These are phyloP conservation scores for Rhizophora apiculata DNA, from an alignment of 345 rosid genomes.

Conservation along the genomic window DNA sequence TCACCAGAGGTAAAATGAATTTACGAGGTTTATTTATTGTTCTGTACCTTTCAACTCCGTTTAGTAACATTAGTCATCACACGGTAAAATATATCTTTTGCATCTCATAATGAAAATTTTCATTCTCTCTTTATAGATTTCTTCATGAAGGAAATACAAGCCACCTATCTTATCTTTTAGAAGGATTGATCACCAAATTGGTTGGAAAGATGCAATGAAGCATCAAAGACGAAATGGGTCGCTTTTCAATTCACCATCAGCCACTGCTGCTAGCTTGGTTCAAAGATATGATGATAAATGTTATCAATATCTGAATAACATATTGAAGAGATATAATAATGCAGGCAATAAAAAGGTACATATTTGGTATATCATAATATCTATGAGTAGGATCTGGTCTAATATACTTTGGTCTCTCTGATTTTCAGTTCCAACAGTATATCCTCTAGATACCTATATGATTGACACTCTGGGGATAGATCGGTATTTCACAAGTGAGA, in stretches of 20 bases:
- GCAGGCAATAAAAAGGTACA: background rate
- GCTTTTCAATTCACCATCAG: constrained; percentile 14
- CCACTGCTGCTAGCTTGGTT: constrained; percentile 17
- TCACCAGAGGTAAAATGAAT: background rate
- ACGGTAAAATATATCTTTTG: too few relatives aligned
- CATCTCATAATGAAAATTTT: background rate
- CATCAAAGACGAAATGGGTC: constrained; percentile 13
- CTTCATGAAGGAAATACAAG: background rate
- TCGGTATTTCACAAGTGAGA: background rate
- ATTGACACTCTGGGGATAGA: constrained; percentile 16
- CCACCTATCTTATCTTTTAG: constrained; percentile 5
- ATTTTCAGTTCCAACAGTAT: constrained; percentile 14
- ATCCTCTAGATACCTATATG: constrained; percentile 11
- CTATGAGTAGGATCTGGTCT: background rate
- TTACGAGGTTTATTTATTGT: background rate
- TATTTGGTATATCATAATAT: background rate
- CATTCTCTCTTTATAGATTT: background rate
- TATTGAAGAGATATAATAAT: background rate
- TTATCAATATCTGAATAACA: constrained; percentile 1
- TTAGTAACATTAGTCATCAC: background rate
- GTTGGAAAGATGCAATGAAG: constrained; percentile 18
- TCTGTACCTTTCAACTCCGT: too few relatives aligned
- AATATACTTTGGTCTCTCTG: background rate
- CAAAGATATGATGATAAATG: constrained; percentile 11
- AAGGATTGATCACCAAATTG: background rate